phyloP scores from a whole-genome alignment of 495 filamentous ascomycete genomes.

The Aspergillus incahuasiensis region DNA sequence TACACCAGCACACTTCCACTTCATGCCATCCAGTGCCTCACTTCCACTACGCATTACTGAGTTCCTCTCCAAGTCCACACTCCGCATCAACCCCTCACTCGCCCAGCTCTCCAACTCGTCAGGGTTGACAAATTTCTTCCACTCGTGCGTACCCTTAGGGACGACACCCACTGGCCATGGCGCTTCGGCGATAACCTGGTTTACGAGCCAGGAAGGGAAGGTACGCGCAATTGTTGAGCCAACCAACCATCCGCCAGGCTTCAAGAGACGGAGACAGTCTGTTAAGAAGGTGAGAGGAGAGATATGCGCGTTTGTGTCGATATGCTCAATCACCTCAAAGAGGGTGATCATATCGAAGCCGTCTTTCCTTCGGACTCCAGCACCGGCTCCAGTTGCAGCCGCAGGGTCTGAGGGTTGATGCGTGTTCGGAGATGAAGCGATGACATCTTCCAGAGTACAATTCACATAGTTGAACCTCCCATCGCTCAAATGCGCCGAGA shows the following conservation, averaged over 20 bases:
- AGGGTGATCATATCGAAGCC: constrained; percentile 72
- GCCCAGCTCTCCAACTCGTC: constrained; percentile 67
- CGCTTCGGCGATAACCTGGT: constrained; percentile 85
- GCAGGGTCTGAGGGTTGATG: constrained; percentile 2
- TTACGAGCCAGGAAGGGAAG: constrained; percentile 80
- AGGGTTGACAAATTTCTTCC: constrained; percentile 90
- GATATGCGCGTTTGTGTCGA: constrained; percentile 43
- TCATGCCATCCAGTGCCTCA: constrained; percentile 44
- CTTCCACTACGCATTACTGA: constrained; percentile 45
- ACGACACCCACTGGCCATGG: constrained; percentile 75
- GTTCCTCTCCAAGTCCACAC: constrained; percentile 28
- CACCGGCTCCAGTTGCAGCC: not conserved
- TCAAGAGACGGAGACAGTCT: constrained; percentile 63
- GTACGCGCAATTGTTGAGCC: constrained; percentile 87
- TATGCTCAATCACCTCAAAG: constrained; percentile 95
- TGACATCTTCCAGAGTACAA: constrained; percentile 58
- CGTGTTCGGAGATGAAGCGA: not conserved
- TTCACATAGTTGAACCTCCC: constrained; percentile 67
- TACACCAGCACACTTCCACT: constrained; percentile 64
- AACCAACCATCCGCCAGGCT: constrained; percentile 88
- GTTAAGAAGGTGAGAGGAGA: constrained; percentile 66
- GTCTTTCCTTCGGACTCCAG: not conserved
- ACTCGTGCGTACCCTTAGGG: constrained; percentile 89
- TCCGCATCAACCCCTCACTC: constrained; percentile 39
- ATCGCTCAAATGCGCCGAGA: constrained; percentile 38